phyloP scores from a whole-genome alignment of 768 basidiomycete genomes.

The Naganishia onofrii region DNA sequence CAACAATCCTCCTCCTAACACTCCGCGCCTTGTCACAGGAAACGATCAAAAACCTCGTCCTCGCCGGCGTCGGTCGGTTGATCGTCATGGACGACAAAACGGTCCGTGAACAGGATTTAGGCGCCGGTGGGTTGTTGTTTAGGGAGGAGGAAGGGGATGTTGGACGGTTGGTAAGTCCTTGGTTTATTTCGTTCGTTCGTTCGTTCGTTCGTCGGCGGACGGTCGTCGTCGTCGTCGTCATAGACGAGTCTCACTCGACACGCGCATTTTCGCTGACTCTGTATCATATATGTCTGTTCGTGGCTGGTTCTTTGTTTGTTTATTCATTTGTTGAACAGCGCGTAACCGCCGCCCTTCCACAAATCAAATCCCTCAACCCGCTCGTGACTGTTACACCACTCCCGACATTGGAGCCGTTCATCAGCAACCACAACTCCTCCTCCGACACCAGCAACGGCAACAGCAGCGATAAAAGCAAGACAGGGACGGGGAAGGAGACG shows the following conservation, averaged over 20 bases:
- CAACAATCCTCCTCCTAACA: slow-evolving; percentile 77
- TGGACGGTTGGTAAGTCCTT: slow-evolving; percentile 71
- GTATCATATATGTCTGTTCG: too few relatives aligned
- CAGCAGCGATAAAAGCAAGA: too few relatives aligned
- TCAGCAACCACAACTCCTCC: slow-evolving; percentile 48
- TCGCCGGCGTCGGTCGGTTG: slow-evolving; percentile 89
- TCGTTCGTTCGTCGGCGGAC: neutral
- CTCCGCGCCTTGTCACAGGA: slow-evolving; percentile 85
- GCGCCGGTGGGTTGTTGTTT: slow-evolving; percentile 89
- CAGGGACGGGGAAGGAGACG: slow-evolving; percentile 20
- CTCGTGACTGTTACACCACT: slow-evolving; percentile 76
- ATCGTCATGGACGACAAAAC: slow-evolving; percentile 74
- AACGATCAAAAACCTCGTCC: slow-evolving; percentile 93
- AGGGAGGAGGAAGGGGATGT: slow-evolving; percentile 76
- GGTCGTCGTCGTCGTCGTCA: too few relatives aligned
- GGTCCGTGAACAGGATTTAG: slow-evolving; percentile 80
- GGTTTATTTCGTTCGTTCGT: neutral
- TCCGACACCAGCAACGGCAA: slow-evolving; percentile 20
- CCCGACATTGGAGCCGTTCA: slow-evolving; percentile 61
- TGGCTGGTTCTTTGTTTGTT: too few relatives aligned
- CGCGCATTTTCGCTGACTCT: neutral
- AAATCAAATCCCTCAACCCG: slow-evolving; percentile 87
- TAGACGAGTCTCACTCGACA: too few relatives aligned
- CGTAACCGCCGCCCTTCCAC: slow-evolving; percentile 75
- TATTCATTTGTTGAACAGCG: slow-evolving; percentile 61